Conservation (phyloP, 768 basidiomycete genomes). For the Pleurotus tuoliensis region DNA sequence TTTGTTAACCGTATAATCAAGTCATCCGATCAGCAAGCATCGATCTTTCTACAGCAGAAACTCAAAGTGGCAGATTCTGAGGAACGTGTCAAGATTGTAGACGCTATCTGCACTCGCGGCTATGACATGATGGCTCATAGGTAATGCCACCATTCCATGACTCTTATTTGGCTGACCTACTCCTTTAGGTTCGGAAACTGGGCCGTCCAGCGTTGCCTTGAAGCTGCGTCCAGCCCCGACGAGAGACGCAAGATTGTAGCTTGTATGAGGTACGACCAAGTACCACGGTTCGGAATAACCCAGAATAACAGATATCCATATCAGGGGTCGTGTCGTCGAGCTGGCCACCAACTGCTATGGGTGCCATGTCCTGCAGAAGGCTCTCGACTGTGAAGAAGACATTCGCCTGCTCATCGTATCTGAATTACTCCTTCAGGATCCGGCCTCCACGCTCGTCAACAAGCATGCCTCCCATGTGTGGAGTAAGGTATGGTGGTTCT, state of each 20-base stretch:
- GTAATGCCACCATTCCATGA: slow-evolving; percentile 26
- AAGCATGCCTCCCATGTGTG: slow-evolving; percentile 91
- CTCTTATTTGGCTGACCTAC: slow-evolving; percentile 4
- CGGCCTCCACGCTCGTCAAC: slow-evolving; percentile 81
- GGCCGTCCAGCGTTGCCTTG: slow-evolving; percentile 86
- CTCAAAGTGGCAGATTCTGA: slow-evolving; percentile 79
- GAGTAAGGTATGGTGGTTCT: slow-evolving; percentile 61
- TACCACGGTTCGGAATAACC: neutral
- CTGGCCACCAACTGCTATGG: slow-evolving; percentile 88
- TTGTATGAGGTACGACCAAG: slow-evolving; percentile 73
- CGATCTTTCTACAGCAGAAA: slow-evolving; percentile 87
- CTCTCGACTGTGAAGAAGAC: slow-evolving; percentile 87
- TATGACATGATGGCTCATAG: slow-evolving; percentile 93
- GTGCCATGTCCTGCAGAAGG: slow-evolving; percentile 86
- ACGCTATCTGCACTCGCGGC: slow-evolving; percentile 79
- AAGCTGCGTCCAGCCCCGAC: slow-evolving; percentile 69
- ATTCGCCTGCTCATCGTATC: slow-evolving; percentile 79
- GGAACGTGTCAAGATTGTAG: slow-evolving; percentile 79
- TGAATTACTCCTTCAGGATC: slow-evolving; percentile 80
- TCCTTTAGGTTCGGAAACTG: slow-evolving; percentile 78
- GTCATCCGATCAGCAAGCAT: slow-evolving; percentile 86
- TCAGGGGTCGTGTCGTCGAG: slow-evolving; percentile 78
- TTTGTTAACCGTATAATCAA: slow-evolving; percentile 86
- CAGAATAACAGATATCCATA: slow-evolving; percentile 3
- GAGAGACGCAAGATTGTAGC: slow-evolving; percentile 77